phyloP scores from a whole-genome alignment of 352 stramenopile species.

The Phytophthora meadii region DNA sequence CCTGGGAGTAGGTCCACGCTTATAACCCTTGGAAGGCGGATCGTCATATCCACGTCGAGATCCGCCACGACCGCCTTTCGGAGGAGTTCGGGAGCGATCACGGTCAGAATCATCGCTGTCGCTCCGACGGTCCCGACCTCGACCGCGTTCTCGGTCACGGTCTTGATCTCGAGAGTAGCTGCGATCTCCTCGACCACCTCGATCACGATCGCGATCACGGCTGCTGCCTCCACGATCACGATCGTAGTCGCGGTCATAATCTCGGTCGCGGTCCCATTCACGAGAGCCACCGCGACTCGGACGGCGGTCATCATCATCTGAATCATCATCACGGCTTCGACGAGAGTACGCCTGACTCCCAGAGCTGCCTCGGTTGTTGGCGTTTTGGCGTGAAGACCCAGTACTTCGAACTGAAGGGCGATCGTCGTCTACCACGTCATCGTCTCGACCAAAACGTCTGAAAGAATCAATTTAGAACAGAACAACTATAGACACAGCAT shows the following conservation, averaged over 20 bases:
- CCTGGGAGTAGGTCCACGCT: constrained; percentile 34
- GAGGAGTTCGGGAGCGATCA: constrained; percentile 37
- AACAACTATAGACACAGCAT: not conserved
- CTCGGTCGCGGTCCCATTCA: constrained; percentile 48
- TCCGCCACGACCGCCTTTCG: constrained; percentile 27
- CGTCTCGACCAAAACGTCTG: constrained; percentile 78
- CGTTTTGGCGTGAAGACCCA: constrained; percentile 27
- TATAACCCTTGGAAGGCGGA: constrained; percentile 32
- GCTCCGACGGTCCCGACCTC: constrained; percentile 22
- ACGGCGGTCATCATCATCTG: constrained; percentile 50
- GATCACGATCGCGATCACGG: constrained; percentile 38
- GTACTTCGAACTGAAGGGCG: constrained; percentile 32
- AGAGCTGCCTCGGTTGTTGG: constrained; percentile 13
- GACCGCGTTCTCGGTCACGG: constrained; percentile 34
- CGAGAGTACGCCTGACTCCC: constrained; percentile 35
- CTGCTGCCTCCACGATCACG: constrained; percentile 42
- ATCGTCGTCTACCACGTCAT: constrained; percentile 71
- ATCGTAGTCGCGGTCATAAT: constrained; percentile 38
- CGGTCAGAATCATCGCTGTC: constrained; percentile 40
- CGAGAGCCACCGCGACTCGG: constrained; percentile 36
- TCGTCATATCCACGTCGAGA: constrained; percentile 40
- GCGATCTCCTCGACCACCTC: constrained; percentile 44
- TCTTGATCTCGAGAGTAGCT: constrained; percentile 46
- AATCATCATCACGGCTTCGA: constrained; percentile 47
- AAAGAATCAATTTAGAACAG: not conserved